These are phyloP conservation scores for Leccinum proliferum DNA, from an alignment of 1,284 basidiomycete genomes.

Conservation along the genomic window DNA sequence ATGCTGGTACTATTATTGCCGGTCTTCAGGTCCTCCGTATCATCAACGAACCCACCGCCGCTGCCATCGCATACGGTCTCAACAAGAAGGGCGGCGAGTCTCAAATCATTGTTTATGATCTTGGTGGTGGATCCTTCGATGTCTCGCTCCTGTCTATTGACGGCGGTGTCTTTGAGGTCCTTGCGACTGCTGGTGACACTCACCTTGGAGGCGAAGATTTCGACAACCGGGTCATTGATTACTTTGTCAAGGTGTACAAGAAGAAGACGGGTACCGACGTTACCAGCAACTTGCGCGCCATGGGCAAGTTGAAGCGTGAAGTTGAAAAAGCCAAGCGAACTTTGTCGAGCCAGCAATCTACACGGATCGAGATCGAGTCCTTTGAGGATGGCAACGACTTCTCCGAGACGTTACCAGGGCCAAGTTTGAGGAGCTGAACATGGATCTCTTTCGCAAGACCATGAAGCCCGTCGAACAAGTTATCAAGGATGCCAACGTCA, in stretches of 20 bases:
- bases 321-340: conserved; percentile 99
- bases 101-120: conserved; percentile 97
- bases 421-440: conserved; percentile 99
- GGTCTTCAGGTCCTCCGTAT: conserved; percentile 96
- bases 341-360: conserved; percentile 86
- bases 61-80: conserved; percentile 97
- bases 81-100: conserved; percentile 94
- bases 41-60: conserved; percentile 98
- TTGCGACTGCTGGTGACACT: conserved; percentile 97
- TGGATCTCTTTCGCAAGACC: conserved; percentile 98
- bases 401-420: conserved; percentile 94
- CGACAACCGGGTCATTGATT: conserved; percentile 90
- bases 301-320: conserved; percentile 97
- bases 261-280: conserved; percentile 93
- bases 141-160: conserved; percentile 97
- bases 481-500: conserved; percentile 94
- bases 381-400: conserved; percentile 98
- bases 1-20: conserved; percentile 96
- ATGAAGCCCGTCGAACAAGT: conserved; percentile 99
- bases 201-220: conserved; percentile 99
- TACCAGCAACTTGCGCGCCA: conserved; percentile 79
- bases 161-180: conserved; percentile 97
- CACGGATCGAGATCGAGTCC: conserved; percentile 84
- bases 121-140: conserved; percentile 98
- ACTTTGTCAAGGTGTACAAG: conserved; percentile 92